A percentile compares a stretch with the other conserved stretches of the same genome.
Evolutionary conservation across 2,329 filamentous ascomycete genomes (phyloP).

Genomic region (Penicillium carneum): DNA sequence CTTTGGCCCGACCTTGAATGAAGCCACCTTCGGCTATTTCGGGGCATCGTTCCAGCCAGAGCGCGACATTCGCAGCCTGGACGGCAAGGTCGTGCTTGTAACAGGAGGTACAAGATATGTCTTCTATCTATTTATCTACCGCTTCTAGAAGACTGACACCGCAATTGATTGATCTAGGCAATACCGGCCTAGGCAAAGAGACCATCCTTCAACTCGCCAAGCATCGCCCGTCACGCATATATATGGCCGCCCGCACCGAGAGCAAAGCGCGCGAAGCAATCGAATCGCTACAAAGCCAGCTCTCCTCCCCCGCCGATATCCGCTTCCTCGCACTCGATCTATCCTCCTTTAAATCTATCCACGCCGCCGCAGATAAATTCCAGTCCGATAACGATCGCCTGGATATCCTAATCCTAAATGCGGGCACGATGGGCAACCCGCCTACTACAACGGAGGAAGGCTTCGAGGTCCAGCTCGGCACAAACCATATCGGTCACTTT

Average conservation of each 20-base stretch:
- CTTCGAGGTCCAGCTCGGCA: constrained; percentile 56
- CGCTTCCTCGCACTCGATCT: constrained; percentile 59
- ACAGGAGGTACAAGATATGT: constrained; percentile 55
- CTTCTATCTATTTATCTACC: neutral
- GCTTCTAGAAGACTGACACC: neutral
- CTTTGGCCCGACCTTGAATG: constrained; percentile 46
- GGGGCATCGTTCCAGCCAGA: constrained; percentile 53
- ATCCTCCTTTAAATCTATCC: constrained; percentile 59
- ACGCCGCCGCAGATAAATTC: constrained; percentile 54
- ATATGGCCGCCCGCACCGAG: constrained; percentile 60
- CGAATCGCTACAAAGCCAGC: constrained; percentile 48
- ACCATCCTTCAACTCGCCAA: constrained; percentile 58
- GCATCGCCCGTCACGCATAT: constrained; percentile 62
- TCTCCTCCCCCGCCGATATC: constrained; percentile 49
- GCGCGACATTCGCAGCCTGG: constrained; percentile 55
- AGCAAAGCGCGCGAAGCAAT: constrained; percentile 55
- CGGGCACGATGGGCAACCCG: constrained; percentile 56
- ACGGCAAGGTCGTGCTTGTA: constrained; percentile 60
- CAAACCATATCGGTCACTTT: constrained; percentile 58
- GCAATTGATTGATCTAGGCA: constrained; percentile 44
- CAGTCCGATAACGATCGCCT: constrained; percentile 51
- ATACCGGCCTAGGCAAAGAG: constrained; percentile 57
- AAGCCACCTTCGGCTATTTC: constrained; percentile 44
- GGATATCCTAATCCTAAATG: constrained; percentile 57
- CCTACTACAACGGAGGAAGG: constrained; percentile 50